Evolutionary conservation across 257 asterid species (phyloP), one percentile per base, ranked within the genome.

Genomic region (Lithospermum erythrorhizon): DNA sequence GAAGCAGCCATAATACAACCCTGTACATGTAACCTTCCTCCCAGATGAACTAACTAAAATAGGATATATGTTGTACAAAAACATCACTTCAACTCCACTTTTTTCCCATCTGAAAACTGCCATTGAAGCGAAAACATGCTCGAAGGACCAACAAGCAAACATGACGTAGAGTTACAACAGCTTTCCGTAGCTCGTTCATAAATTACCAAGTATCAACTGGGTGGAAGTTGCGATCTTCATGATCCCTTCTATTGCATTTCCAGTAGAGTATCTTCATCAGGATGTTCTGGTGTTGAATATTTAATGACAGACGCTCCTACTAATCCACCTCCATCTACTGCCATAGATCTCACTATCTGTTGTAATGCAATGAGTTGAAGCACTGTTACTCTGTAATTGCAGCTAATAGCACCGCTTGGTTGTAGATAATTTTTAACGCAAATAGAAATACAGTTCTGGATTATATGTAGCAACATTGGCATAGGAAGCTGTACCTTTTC

Each of bases 311-410:
- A 73, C 45, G 80, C 55, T 49, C 79, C 78, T 57, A 65, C 68
- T 67, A 73, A 80, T 53, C 82, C 95, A 52, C 60, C 70, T 61
- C 80, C 86, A 29, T 90, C 97, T 22, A 74, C 60, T 72, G 76
- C 75, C 3, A 70, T 80, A 65, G 78, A 78, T 45, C 96, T 77
- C 49, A 91, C 96, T 70, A 78, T 81, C 97, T 90, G 93, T 83
- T 90, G 93, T 83, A 78, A 54, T 22, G 65, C 57, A 67, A 61
- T 53, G 23, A 58, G 65, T 51, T 27, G 27, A 23, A 21, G 57
- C 27, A 20, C 52, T 53, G 16, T 25, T 18, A 27, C 24, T 9
- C 10, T 61, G 47, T 3, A 17, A 57, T 37, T 9, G 16, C 8
- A 49, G 47, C 51, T n/a, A 48, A 20, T 15, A 55, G 49, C 16